Base-by-base conservation (phyloP, 2,329 filamentous ascomycete genomes). In the Berkeleyomyces rouxiae region DNA sequence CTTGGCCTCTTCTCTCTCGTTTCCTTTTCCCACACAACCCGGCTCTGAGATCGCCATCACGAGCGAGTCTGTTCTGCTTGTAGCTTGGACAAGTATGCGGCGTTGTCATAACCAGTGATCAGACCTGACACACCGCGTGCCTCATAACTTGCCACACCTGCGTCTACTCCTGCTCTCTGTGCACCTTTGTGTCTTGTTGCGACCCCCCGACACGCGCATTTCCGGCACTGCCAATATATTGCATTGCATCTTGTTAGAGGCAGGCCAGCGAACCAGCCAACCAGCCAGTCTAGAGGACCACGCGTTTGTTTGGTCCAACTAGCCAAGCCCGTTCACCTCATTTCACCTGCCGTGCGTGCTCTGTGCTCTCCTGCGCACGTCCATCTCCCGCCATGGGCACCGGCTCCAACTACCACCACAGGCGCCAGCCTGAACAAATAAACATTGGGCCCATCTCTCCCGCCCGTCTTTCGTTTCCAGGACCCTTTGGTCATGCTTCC, bases 341-440 rank as follows among this genome's bases (percentile, higher is more conserved):
- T 53, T 53, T 53, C 31, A 53, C 23, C 36, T 53, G 49, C 23
- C 49, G 46, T 49, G n/a, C n/a, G 46, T 49, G n/a, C 33, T 31
- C 7, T 33, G 47, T 51, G 33, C 16, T 31, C 11, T 23, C 11
- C 16, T 11, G 49, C 7, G 49, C 37, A 33, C 49, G 37, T 23
- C 23, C 23, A 23, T 2, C 23, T 23, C 23, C 49, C 33, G 49
- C 49, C 49, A 53, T 53, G 49, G 49, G 49, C 7, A 53, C 33
- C 49, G 37, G 11, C 33, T 36, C 49, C 11, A 53, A 53, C 49
- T 53, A 53, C 49, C n/a, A 53, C 49, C 49, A 53, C 10, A 53
- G 49, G 49, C 49, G 49, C 49, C 49, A 53, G 49, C 49, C 49
- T 36, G 49, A 53, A 53, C 49, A 53, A 53, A 53, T 53, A 53